Conservation (phyloP, 495 filamentous ascomycete genomes). For the Penicillium silybi region DNA sequence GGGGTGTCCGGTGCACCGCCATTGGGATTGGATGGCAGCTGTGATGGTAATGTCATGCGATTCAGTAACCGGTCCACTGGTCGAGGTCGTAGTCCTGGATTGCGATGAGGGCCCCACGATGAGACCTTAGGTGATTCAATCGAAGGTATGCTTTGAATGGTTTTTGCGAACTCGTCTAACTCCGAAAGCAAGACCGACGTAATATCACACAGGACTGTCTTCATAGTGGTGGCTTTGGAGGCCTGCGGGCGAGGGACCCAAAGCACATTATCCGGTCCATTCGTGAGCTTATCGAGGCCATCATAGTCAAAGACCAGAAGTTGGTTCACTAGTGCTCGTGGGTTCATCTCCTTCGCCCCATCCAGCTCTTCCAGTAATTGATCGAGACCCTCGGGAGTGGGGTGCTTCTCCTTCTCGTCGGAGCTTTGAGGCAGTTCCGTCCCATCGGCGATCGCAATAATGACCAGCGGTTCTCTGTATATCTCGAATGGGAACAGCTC, state of each 20-base stretch:
- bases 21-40: constrained; percentile 50
- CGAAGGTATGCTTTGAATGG: constrained; percentile 71
- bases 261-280: constrained; percentile 52
- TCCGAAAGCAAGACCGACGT: constrained; percentile 80
- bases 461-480: constrained; percentile 72
- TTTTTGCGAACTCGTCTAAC: constrained; percentile 80
- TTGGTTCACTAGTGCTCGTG: constrained; percentile 72
- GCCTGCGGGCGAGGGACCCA: constrained; percentile 68
- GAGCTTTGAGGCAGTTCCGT: constrained; percentile 46
- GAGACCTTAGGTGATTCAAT: constrained; percentile 69
- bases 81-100: constrained; percentile 42
- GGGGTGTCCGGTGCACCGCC: constrained; percentile 51
- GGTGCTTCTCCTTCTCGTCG: constrained; percentile 24
- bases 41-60: constrained; percentile 80
- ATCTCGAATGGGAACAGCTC: constrained; percentile 80
- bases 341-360: constrained; percentile 54
- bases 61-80: constrained; percentile 44
- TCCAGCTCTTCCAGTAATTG: constrained; percentile 65
- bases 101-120: constrained; percentile 44
- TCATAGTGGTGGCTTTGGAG: constrained; percentile 83
- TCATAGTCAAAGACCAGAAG: constrained; percentile 74
- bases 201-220: constrained; percentile 90
- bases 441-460: constrained; percentile 77
- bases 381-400: constrained; percentile 48
- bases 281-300: constrained; percentile 33